Base-by-base conservation (phyloP, 1,284 basidiomycete genomes). In the Neolentinus lepideus region DNA sequence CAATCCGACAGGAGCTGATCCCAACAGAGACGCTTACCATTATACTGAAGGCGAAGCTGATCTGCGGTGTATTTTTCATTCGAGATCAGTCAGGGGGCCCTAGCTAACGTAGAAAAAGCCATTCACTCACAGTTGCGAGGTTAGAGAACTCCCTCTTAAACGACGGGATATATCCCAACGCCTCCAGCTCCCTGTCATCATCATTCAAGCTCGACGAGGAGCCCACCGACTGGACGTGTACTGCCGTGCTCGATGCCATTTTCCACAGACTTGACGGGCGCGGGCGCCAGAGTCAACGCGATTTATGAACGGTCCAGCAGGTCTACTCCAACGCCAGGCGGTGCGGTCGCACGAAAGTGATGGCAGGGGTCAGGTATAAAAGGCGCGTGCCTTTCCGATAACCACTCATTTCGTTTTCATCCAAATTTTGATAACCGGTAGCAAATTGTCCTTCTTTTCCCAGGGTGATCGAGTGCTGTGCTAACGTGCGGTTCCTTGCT, bases 41-140 rank as follows among this genome's bases (percentile, higher is more conserved):
- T 62, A 88, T 88, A 61, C 83, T 85, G 71, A 89, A 89, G 16
- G 86, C 86, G 64, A 89, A 89, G 63, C 83, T 85, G 59, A 88
- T 88, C 80, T 88, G 60, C 47, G 12, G 47, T n/a, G 22, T 25
- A 21, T 21, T 4, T n/a, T 8, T 4, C 22, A 50, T 25, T 25
- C 45, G 24, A 8, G 45, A 47, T 21, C 8, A n/a, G 24, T 50
- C 24, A 26, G 24, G 21, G 6, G 22, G 11, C 6, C 47, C 4
- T n/a, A 25, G 24, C 47, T 25, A 50, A 21, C n/a, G 6, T 21
- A 25, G 27, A 26, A 25, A 50, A 16, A 6, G 19, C 24, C 43
- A 6, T 26, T 11, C 12, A 33, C 51, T 29, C 21, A 81, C 81
- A 58, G 84, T 85, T 24, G 83, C 81, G 31, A 88, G 68, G 61